Evolutionary conservation across 2,329 filamentous ascomycete genomes (phyloP).

Genomic region (Fonsecaea pedrosoi): DNA sequence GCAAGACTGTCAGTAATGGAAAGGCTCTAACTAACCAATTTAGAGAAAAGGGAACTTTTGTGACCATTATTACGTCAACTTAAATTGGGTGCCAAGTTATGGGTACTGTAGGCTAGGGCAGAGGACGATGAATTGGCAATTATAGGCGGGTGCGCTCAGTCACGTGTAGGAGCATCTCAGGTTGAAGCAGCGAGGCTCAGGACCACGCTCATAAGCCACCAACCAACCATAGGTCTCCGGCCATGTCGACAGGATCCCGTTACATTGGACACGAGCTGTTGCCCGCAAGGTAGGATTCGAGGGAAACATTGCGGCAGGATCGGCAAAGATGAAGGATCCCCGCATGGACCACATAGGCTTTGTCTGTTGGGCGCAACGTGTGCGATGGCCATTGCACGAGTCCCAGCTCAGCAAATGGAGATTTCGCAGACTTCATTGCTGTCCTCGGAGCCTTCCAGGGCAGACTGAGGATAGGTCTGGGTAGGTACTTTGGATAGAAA

Average conservation of each 20-base stretch:
- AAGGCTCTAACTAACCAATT: too few relatives aligned
- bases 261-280: not conserved
- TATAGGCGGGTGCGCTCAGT: too few relatives aligned
- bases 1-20: too few relatives aligned
- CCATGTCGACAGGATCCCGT: not conserved
- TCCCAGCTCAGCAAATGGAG: not conserved
- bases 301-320: not conserved
- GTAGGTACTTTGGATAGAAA: not conserved
- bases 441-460: not conserved
- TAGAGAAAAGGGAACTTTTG: too few relatives aligned
- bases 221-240: too few relatives aligned
- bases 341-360: slow-evolving; percentile 1
- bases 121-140: too few relatives aligned
- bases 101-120: too few relatives aligned
- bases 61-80: too few relatives aligned
- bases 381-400: not conserved
- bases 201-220: not conserved
- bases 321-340: slow-evolving; percentile 3
- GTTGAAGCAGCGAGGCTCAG: too few relatives aligned
- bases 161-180: too few relatives aligned
- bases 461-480: not conserved
- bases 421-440: not conserved
- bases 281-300: not conserved
- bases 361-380: not conserved
- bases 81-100: too few relatives aligned